Base-by-base conservation (phyloP, 768 basidiomycete species). In the Suillus spraguei region DNA sequence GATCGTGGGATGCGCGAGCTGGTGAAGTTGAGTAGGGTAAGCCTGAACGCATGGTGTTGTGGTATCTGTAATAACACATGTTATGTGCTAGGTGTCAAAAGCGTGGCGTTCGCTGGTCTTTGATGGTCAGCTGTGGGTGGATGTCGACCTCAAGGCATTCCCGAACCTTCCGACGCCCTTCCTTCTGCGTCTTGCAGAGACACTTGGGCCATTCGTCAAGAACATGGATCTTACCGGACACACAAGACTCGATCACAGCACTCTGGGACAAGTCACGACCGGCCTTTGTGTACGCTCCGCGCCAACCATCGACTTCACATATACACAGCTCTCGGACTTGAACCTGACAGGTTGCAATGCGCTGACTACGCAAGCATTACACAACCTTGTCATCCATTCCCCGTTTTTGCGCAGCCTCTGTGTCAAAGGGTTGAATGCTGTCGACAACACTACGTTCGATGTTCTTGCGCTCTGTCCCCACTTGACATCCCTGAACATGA, bases 111-210 rank as follows among this genome's bases (percentile, higher is more conserved):
- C 78, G 3, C 83, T 95, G 44, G 86, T 88, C 32, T 87, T 89
- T 68, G 95, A 97, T 72, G 94, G 94, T 16, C 91, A 94, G 69
- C 81, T 96, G n/a, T 96, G 95, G 95, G 69, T 76, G 50, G 71
- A 82, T 62, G 78, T 92, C 39, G 83, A 91, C 71, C 79, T 94
- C 39, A 81, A 74, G 22, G 75, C 86, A 1, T 90, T 92, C 71
- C 85, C 90, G 16, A 78, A 80, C 42, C 71, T 89, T 8, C 81
- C 88, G 14, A 69, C 79, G 53, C 71, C 76, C 28, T 75, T 87
- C 58, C 71, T 94, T 44, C 65, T 80, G 41, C 83, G 82, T 42
- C 76, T 96, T 35, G 77, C 85, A 44, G 69, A 80, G 32, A 67
- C 73, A 17, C 86, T 85, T 5, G 92, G 91, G 7, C 78, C 87